Conservation (phyloP, 352 stramenopile genomes). For the Phytophthora sp. region DNA sequence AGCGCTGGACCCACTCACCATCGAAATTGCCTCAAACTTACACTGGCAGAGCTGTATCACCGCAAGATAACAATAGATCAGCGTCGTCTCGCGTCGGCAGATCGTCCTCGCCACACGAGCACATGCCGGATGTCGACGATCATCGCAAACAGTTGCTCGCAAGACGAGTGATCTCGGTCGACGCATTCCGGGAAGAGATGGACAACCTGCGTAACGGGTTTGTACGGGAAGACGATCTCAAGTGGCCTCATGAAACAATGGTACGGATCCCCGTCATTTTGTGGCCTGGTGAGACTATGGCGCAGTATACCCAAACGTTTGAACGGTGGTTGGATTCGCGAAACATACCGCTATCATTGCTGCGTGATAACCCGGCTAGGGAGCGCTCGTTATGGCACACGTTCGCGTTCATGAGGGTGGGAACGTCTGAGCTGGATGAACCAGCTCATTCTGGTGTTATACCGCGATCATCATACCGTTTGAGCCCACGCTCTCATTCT, state of each 20-base stretch:
- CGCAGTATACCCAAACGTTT: slow-evolving; percentile 34
- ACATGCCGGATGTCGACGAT: slow-evolving; percentile 1
- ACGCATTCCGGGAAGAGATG: slow-evolving; percentile 37
- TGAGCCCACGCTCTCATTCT: slow-evolving; percentile 10
- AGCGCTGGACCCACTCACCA: slow-evolving; percentile 11
- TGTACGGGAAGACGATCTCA: slow-evolving; percentile 35
- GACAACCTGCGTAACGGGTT: slow-evolving; percentile 30
- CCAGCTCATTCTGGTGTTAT: not conserved
- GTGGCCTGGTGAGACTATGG: slow-evolving; percentile 31
- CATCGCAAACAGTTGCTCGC: slow-evolving; percentile 23
- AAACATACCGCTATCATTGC: slow-evolving; percentile 12
- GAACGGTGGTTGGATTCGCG: slow-evolving; percentile 36
- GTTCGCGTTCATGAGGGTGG: slow-evolving; percentile 34
- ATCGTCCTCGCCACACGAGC: slow-evolving; percentile 15
- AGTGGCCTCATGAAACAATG: slow-evolving; percentile 29
- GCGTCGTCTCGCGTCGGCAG: slow-evolving; percentile 4
- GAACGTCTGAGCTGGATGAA: slow-evolving; percentile 14
- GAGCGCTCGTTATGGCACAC: slow-evolving; percentile 40
- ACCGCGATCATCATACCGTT: slow-evolving; percentile 8
- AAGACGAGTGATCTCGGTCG: slow-evolving; percentile 36
- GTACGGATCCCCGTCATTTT: slow-evolving; percentile 32
- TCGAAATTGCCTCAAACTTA: slow-evolving; percentile 12
- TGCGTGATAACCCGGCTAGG: slow-evolving; percentile 27
- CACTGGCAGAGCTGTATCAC: slow-evolving; percentile 6
- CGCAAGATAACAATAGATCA: slow-evolving; percentile 10